These are phyloP conservation scores for Brassica cretica DNA, from an alignment of 345 rosid species.

Conservation along the genomic window DNA sequence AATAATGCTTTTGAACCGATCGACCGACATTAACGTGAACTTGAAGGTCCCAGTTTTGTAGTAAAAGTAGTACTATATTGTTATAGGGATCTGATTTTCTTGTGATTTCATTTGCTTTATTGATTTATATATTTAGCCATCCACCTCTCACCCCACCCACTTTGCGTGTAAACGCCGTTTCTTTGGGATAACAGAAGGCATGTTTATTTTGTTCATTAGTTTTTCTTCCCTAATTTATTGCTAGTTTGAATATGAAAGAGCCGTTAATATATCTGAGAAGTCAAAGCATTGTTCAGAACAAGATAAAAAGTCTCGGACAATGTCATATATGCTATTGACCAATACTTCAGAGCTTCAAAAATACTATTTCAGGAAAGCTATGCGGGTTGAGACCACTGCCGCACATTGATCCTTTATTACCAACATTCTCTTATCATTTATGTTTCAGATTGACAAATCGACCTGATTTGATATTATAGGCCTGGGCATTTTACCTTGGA, in stretches of 20 bases:
- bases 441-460: neutral
- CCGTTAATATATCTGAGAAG: neutral
- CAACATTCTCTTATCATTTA: neutral
- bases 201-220: neutral
- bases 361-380: slow-evolving; percentile 1
- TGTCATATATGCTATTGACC: neutral
- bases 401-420: neutral
- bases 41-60: neutral
- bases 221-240: neutral
- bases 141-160: neutral
- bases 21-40: slow-evolving; percentile 14
- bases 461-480: neutral
- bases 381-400: neutral
- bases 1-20: slow-evolving; percentile 1
- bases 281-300: neutral
- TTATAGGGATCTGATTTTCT: neutral
- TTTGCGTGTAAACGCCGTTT: slow-evolving; percentile 24
- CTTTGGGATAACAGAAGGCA: slow-evolving; percentile 1
- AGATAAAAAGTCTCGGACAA: neutral
- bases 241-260: neutral
- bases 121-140: neutral
- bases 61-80: neutral
- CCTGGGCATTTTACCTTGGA: too few relatives aligned
- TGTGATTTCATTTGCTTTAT: neutral
- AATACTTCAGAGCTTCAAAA: neutral